Conservation (phyloP, 108 stramenopile species). For the Pseudonitzschia multiseries region DNA sequence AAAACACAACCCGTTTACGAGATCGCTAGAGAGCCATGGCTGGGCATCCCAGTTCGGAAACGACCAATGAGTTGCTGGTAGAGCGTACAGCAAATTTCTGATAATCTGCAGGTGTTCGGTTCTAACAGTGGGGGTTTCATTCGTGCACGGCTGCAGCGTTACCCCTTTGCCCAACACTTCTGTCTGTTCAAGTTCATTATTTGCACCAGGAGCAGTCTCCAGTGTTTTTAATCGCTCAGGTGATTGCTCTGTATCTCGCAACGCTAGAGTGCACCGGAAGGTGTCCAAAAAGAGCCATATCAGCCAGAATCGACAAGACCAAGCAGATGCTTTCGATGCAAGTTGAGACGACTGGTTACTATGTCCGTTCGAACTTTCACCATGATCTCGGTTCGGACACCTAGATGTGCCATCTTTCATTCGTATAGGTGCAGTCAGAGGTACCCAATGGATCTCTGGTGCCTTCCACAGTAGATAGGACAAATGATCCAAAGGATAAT, state of each 20-base stretch:
- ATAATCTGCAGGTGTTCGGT: constrained; percentile 55
- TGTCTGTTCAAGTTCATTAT: background rate
- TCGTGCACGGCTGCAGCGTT: background rate
- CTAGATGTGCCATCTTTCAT: background rate
- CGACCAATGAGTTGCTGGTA: constrained; percentile 76
- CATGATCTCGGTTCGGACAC: background rate
- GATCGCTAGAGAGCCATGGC: constrained; percentile 50
- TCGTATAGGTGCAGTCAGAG: background rate
- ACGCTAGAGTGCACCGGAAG: constrained; percentile 16
- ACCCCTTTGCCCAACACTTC: background rate
- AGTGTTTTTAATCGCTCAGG: background rate
- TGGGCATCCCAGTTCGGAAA: constrained; percentile 77
- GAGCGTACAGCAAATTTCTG: constrained; percentile 58
- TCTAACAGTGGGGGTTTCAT: background rate
- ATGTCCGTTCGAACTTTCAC: background rate
- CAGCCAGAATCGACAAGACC: constrained; percentile 74
- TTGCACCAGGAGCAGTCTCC: constrained; percentile 6
- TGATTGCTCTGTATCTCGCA: constrained; percentile 3
- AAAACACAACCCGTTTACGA: constrained; percentile 65
- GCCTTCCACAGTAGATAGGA: constrained; percentile 71
- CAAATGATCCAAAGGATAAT: constrained; percentile 76
- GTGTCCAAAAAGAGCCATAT: constrained; percentile 64
- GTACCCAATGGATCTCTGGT: constrained; percentile 31
- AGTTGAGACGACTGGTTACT: constrained; percentile 21
- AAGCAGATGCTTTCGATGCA: constrained; percentile 54